These are phyloP conservation scores for Sanghuangporus sanghuang DNA, from an alignment of 1,284 basidiomycete genomes.

Conservation along the genomic window DNA sequence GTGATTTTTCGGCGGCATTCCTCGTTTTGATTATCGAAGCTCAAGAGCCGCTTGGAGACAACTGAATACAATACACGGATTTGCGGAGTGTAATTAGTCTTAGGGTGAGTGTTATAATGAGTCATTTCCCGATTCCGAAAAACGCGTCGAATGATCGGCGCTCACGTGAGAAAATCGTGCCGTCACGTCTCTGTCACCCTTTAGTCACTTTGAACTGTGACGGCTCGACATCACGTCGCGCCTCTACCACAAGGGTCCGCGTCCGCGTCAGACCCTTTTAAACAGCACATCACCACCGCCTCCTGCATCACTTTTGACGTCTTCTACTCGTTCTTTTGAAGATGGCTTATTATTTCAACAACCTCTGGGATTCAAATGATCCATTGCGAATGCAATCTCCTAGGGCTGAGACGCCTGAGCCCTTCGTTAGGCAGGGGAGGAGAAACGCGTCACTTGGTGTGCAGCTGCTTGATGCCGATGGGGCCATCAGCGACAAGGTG, in stretches of 20 bases:
- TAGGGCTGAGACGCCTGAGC: conserved; percentile 57
- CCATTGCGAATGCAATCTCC: conserved; percentile 36
- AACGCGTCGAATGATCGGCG: not conserved
- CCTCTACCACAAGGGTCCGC: no score
- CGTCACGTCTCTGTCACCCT: not conserved
- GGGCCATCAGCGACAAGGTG: conserved; percentile 59
- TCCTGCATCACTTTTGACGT: not conserved
- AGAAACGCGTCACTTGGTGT: conserved; percentile 39
- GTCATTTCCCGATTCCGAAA: conserved; percentile 4
- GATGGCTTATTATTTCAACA: conserved; percentile 6
- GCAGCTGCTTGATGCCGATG: conserved; percentile 60
- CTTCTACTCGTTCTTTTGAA: not conserved
- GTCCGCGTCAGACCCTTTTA: not conserved
- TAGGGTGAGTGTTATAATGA: not conserved
- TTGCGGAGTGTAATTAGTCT: not conserved
- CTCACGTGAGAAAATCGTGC: not conserved
- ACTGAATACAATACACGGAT: not conserved
- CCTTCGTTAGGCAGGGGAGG: conserved; percentile 51
- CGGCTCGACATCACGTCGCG: not conserved
- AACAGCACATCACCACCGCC: not conserved
- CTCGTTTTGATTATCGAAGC: not conserved
- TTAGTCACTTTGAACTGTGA: not conserved
- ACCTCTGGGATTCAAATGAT: conserved; percentile 13
- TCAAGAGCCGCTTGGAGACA: not conserved
- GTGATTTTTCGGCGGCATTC: conserved; percentile 58